phyloP scores from a whole-genome alignment of 1,284 basidiomycete genomes.

The Takashimella koratensis region DNA sequence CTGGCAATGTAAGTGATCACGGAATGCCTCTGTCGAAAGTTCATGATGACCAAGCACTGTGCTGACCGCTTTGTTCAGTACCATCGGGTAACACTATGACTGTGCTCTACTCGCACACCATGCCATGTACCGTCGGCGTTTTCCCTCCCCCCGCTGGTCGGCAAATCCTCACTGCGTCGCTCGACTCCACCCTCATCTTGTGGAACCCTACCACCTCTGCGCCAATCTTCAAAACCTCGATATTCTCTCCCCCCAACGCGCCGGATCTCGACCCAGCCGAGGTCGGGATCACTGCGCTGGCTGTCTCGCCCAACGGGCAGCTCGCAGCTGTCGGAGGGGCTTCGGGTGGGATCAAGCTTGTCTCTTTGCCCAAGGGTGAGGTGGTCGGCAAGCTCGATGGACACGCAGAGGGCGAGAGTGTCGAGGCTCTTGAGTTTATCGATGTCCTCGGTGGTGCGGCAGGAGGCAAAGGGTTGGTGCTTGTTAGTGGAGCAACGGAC shows the following conservation, averaged over 20 bases:
- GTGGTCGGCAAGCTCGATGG: constrained; percentile 75
- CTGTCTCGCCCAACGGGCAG: constrained; percentile 76
- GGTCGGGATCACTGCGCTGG: constrained; percentile 78
- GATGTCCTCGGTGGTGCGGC: constrained; percentile 61
- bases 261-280: constrained; percentile 52
- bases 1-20: constrained; percentile 70
- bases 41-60: no score
- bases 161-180: constrained; percentile 80
- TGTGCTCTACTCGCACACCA: constrained; percentile 87
- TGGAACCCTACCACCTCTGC: constrained; percentile 76
- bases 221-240: constrained; percentile 60
- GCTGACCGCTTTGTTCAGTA: no score
- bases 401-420: constrained; percentile 81
- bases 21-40: background rate
- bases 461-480: constrained; percentile 59
- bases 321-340: constrained; percentile 85
- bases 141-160: constrained; percentile 72
- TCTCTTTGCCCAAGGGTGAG: constrained; percentile 81
- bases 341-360: constrained; percentile 74
- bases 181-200: constrained; percentile 76
- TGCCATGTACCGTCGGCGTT: constrained; percentile 77
- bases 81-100: constrained; percentile 92
- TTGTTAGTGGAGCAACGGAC: constrained; percentile 87
- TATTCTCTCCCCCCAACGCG: constrained; percentile 57
- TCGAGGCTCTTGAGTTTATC: constrained; percentile 84